Conservation (phyloP, 176 grass and related monocot genomes). For the Saccharum spontaneum region DNA sequence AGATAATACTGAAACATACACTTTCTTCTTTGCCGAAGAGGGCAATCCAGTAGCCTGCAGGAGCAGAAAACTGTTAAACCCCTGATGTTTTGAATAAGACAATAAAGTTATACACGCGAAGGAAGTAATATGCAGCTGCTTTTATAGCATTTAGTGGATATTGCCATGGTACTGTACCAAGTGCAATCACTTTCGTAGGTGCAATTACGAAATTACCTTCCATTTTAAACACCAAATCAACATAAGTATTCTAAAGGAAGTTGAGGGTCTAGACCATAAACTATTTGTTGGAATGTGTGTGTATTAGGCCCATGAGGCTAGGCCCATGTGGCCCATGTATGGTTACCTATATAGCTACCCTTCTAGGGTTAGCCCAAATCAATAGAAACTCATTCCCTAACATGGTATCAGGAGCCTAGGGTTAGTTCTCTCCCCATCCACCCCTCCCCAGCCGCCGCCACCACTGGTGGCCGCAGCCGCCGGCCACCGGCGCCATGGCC, state of each 20-base stretch:
- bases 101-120: background rate
- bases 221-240: background rate
- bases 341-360: too few species aligned
- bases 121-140: background rate
- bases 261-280: background rate
- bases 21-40: conserved; percentile 79
- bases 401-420: too few species aligned
- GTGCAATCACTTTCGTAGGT: background rate
- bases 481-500: too few species aligned
- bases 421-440: too few species aligned
- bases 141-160: conserved; percentile 12
- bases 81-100: conserved; percentile 22
- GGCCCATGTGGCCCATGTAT: too few species aligned
- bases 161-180: conserved; percentile 10
- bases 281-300: too few species aligned
- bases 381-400: too few species aligned
- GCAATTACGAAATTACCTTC: background rate
- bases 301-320: too few species aligned
- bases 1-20: conserved; percentile 57
- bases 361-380: too few species aligned
- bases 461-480: too few species aligned
- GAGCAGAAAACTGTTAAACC: conserved; percentile 15
- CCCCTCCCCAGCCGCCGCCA: too few species aligned
- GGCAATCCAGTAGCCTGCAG: conserved; percentile 67
- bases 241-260: background rate